Percentiles rank a stretch among this genome's conserved stretches.
phyloP scores from a whole-genome alignment of 345 rosid species.

The Erucastrum elatum region DNA sequence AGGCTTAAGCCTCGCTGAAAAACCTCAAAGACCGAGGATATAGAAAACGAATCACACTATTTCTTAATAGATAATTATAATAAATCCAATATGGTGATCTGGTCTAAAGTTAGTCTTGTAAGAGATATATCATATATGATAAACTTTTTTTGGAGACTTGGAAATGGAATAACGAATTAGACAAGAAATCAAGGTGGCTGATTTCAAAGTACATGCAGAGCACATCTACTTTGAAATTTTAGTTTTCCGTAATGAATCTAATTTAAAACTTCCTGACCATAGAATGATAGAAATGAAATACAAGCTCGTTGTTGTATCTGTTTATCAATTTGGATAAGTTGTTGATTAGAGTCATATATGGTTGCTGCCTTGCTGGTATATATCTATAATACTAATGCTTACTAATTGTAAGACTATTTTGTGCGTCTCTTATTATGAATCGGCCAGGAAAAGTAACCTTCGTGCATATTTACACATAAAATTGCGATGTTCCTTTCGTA shows the following conservation, averaged over 20 bases:
- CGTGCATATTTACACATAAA: constrained; percentile 11
- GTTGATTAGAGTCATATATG: background rate
- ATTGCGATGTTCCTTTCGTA: background rate
- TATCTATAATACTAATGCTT: background rate
- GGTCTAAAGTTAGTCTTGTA: constrained; percentile 2
- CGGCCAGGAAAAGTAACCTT: background rate
- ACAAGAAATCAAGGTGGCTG: constrained; percentile 35
- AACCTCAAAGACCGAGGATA: constrained; percentile 40
- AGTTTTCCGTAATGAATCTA: background rate
- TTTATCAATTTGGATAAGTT: constrained; percentile 4
- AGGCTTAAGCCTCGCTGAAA: constrained; percentile 43
- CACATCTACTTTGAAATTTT: constrained; percentile 1
- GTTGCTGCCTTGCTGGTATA: background rate
- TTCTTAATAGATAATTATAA: background rate
- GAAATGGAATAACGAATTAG: background rate
- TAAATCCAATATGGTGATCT: constrained; percentile 18
- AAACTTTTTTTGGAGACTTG: background rate
- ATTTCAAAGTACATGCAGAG: constrained; percentile 33
- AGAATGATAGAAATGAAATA: background rate
- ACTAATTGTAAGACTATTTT: background rate
- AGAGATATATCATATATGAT: background rate
- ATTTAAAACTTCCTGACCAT: background rate
- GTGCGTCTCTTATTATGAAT: background rate
- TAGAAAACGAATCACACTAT: constrained; percentile 18
- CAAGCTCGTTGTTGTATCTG: background rate